These are phyloP conservation scores for Thozetella sp. DNA, from an alignment of 495 filamentous ascomycete species.

Conservation along the genomic window DNA sequence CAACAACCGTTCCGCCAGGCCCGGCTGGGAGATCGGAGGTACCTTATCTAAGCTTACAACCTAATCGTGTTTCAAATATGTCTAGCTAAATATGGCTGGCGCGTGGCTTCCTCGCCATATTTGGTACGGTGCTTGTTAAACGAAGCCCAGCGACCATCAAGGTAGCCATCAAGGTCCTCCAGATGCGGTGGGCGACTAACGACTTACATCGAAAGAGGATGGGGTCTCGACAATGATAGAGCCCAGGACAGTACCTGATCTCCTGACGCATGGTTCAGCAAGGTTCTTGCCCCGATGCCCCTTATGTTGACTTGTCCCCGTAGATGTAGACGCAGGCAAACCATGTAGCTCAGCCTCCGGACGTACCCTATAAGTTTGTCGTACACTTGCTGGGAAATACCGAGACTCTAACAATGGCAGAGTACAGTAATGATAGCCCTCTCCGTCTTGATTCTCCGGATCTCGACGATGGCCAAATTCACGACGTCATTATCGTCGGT, in stretches of 20 bases:
- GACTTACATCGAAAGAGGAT: neutral
- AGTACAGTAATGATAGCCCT: neutral
- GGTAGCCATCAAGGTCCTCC: neutral
- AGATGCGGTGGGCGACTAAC: neutral
- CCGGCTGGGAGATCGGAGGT: too few species aligned
- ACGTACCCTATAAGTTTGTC: neutral
- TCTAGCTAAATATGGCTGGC: too few species aligned
- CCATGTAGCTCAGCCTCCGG: neutral
- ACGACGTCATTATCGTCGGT: conserved; percentile 63
- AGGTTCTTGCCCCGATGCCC: neutral
- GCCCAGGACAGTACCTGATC: neutral
- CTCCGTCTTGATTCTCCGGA: neutral
- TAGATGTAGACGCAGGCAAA: neutral
- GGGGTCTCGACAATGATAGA: neutral
- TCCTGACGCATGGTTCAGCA: too few species aligned
- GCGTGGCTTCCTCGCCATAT: too few species aligned
- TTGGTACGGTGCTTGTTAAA: too few species aligned
- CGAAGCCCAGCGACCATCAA: neutral
- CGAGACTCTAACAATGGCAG: too few species aligned
- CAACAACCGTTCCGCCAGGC: too few species aligned
- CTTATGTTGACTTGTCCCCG: neutral
- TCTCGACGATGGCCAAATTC: conserved; percentile 26
- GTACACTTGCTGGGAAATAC: neutral
- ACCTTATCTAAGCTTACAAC: too few species aligned
- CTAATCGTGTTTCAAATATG: too few species aligned